Evolutionary conservation across 129 eudicot genomes (phyloP).

Genomic region (Tagetes patula): DNA sequence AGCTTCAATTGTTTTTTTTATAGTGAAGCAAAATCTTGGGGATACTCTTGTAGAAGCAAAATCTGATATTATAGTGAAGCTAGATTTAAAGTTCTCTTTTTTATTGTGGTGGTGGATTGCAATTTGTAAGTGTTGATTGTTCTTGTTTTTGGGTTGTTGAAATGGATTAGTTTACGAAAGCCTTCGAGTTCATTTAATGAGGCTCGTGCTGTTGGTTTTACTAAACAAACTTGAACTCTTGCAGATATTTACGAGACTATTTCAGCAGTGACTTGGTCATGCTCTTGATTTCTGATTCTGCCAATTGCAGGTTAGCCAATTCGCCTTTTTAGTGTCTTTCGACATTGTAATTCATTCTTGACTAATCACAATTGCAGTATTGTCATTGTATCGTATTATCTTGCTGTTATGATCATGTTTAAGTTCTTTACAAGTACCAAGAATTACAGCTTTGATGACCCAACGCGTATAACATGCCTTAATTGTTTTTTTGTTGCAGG

Average conservation of each 20-base stretch:
- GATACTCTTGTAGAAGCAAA: slow-evolving; percentile 85
- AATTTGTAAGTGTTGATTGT: background rate
- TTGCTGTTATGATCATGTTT: no score
- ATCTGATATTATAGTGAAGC: slow-evolving; percentile 90
- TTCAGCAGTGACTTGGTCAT: slow-evolving; percentile 84
- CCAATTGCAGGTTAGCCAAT: slow-evolving; percentile 75
- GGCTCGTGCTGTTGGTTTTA: slow-evolving; percentile 92
- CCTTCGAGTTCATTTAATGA: slow-evolving; percentile 89
- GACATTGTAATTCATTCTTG: no score
- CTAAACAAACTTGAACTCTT: slow-evolving; percentile 86
- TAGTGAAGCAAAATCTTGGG: slow-evolving; percentile 90
- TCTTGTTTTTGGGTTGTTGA: background rate
- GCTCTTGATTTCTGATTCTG: slow-evolving; percentile 91
- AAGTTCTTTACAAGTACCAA: no score
- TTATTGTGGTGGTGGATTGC: no score
- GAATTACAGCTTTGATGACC: no score
- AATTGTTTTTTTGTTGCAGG: slow-evolving; percentile 42
- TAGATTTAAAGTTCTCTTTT: no score
- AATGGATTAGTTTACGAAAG: slow-evolving; percentile 86
- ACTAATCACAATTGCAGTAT: no score
- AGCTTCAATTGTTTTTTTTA: no score
- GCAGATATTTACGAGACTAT: slow-evolving; percentile 90
- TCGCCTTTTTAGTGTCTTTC: no score
- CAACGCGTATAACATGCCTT: no score
- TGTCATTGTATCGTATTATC: no score